A percentile compares a stretch with the other conserved stretches of the same genome.
Evolutionary conservation across 352 stramenopile species (phyloP).

Genomic region (Phytophthora boehmeriae): DNA sequence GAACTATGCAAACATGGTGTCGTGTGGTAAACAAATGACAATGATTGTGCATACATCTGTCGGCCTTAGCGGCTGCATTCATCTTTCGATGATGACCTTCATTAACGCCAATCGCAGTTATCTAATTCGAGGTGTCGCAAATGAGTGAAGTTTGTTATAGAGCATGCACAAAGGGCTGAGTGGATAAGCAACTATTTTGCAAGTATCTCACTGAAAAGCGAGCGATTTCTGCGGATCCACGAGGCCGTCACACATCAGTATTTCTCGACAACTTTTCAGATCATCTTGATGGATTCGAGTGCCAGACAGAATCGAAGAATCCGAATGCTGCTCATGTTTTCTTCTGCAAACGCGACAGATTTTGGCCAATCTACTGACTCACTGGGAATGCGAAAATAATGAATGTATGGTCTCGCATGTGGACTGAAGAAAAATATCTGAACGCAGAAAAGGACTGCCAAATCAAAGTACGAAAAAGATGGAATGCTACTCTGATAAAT

Average conservation of each 20-base stretch:
- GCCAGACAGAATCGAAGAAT: too few species aligned
- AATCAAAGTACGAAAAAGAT: too few species aligned
- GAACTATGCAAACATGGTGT: conserved; percentile 40
- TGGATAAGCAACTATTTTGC: conserved; percentile 25
- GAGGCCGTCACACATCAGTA: conserved; percentile 19
- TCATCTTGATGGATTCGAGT: too few species aligned
- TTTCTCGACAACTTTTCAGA: conserved; percentile 34
- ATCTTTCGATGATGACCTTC: conserved; percentile 41
- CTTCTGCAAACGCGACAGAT: too few species aligned
- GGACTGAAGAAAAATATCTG: too few species aligned
- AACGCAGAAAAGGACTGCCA: too few species aligned
- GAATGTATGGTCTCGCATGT: too few species aligned
- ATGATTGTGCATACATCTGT: conserved; percentile 35
- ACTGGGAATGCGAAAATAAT: too few species aligned
- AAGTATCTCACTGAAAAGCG: conserved; percentile 28
- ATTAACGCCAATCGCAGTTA: conserved; percentile 22
- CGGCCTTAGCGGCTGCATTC: conserved; percentile 12
- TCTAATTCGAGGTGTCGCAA: conserved; percentile 24
- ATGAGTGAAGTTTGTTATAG: conserved; percentile 30
- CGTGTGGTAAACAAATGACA: conserved; percentile 31
- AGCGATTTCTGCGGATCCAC: conserved; percentile 7
- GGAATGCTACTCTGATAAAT: too few species aligned
- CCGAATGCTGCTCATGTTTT: too few species aligned
- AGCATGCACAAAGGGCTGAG: conserved; percentile 31
- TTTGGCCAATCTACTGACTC: too few species aligned